Base-by-base conservation (phyloP, 345 rosid genomes). In the Hirschfeldia incana region DNA sequence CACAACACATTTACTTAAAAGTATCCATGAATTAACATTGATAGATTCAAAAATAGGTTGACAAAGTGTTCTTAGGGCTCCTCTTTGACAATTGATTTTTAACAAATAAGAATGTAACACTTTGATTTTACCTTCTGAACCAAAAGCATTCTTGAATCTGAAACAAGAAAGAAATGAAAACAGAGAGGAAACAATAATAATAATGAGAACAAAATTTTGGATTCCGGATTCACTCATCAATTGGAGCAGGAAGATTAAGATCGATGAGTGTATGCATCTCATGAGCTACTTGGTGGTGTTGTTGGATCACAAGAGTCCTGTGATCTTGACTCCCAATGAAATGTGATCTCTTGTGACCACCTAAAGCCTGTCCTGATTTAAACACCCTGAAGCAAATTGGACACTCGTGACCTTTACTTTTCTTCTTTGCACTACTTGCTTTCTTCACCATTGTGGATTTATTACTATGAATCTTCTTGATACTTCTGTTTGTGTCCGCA, bases 311-410 rank as follows among this genome's bases (percentile, higher is more conserved):
- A 70, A 87, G 69, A 12, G 89, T 81, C 79, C 81, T 87, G 79
- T 85, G 87, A 59, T 87, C 88, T 11, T 80, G 86, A 65, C 85
- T 83, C 58, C 91, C 98, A 70, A 83, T 78, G 68, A 94, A 94
- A 84, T 94, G 98, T 81, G 98, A 92, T 86, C 97, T 87, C 88
- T 94, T 94, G 81, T 94, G 98, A 30, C 98, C 97, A 42, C 97
- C 98, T 73, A 94, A 81, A 15, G 98, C 98, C 75, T 94, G 98
- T 64, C 97, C 98, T 28, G 98, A 94, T 80, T 85, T 85, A 80
- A 94, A 94, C 62, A 89, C 91, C 84, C 88, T 89, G 72, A 78
- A 91, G 84, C 97, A 94, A 78, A 94, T 88, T 1, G 97, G 97
- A 70, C 98, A 94, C 80, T 89, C 92, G 10, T 94, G 98, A 4